Evolutionary conservation across 345 rosid species (phyloP).

Genomic region (Rhodamnia argentea): DNA sequence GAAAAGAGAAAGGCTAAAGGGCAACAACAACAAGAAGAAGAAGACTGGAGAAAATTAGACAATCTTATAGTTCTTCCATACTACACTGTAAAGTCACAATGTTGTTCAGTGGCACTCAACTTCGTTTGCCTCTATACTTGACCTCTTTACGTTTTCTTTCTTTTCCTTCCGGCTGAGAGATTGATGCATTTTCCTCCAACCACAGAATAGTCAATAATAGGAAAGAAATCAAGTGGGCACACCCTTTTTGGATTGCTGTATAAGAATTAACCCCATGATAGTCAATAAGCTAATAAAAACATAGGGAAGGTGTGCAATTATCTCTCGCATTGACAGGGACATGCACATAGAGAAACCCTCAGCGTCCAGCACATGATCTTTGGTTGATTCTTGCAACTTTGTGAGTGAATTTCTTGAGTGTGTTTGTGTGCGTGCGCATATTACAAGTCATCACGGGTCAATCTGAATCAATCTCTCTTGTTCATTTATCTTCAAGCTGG

Average conservation of each 20-base stretch:
- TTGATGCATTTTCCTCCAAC: too few species aligned
- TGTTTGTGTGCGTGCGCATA: background rate
- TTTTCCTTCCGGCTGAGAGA: too few species aligned
- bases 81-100: too few species aligned
- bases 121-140: too few species aligned
- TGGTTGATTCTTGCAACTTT: background rate
- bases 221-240: background rate
- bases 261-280: background rate
- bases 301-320: background rate
- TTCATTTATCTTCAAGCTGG: background rate
- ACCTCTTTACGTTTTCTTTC: too few species aligned
- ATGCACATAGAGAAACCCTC: background rate
- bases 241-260: background rate
- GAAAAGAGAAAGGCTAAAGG: too few species aligned
- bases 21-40: too few species aligned
- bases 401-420: background rate
- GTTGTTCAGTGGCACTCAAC: too few species aligned
- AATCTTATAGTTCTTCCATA: too few species aligned
- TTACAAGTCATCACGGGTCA: background rate
- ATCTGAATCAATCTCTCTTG: background rate
- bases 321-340: background rate
- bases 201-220: background rate
- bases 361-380: background rate
- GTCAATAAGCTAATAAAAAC: background rate
- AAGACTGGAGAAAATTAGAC: too few species aligned